Percentiles rank a stretch among this genome's conserved stretches.
These are phyloP conservation scores for Raffaelea ambrosiae DNA, from an alignment of 2,329 filamentous ascomycete genomes.

Conservation along the genomic window DNA sequence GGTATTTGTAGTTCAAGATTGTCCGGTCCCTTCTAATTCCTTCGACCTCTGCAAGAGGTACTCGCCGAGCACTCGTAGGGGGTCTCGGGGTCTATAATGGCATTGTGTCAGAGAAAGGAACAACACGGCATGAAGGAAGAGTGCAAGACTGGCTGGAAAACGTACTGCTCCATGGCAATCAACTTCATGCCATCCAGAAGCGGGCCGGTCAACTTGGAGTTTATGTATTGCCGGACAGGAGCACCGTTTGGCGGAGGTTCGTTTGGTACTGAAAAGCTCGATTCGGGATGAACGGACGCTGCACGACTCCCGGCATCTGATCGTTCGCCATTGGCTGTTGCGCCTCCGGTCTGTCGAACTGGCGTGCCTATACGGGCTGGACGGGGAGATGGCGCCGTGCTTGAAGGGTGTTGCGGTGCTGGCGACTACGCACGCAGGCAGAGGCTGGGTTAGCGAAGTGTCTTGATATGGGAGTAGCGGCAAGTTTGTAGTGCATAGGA, in stretches of 20 bases:
- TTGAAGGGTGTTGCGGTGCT: neutral
- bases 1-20: neutral
- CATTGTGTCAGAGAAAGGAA: slow-evolving; percentile 5
- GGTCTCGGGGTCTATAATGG: slow-evolving; percentile 57
- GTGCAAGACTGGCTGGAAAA: slow-evolving; percentile 13
- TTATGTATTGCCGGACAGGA: slow-evolving; percentile 61
- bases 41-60: slow-evolving; percentile 60
- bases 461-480: too few species aligned
- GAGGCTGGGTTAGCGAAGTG: too few species aligned
- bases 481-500: too few species aligned
- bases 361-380: slow-evolving; percentile 41
- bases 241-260: slow-evolving; percentile 58
- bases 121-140: neutral
- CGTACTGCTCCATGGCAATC: slow-evolving; percentile 62
- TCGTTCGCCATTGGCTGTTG: slow-evolving; percentile 14
- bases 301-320: slow-evolving; percentile 37
- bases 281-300: slow-evolving; percentile 46
- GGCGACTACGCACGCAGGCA: slow-evolving; percentile 1
- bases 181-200: slow-evolving; percentile 69
- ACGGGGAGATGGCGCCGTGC: slow-evolving; percentile 28
- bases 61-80: slow-evolving; percentile 60
- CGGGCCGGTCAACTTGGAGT: slow-evolving; percentile 58
- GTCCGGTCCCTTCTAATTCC: slow-evolving; percentile 43
- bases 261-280: slow-evolving; percentile 44
- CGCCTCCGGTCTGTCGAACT: slow-evolving; percentile 20